These are phyloP conservation scores for Sphaerobolus stellatus DNA, from an alignment of 1,284 basidiomycete genomes.

Conservation along the genomic window DNA sequence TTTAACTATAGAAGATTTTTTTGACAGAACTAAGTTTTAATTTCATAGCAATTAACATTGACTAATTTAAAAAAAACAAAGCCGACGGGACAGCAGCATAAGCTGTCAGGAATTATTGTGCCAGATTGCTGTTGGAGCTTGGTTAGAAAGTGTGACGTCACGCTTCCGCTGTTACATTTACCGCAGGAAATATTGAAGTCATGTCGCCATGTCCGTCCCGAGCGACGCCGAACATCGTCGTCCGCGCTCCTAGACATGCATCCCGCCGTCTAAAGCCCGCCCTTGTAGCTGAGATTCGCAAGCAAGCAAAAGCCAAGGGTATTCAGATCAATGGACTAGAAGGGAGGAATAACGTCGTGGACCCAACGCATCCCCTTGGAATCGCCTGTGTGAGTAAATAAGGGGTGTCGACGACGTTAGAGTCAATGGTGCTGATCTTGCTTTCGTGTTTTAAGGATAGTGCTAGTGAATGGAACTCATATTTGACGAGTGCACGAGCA, in stretches of 20 bases:
- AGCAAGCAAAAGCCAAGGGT: conserved; percentile 47
- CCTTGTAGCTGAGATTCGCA: conserved; percentile 56
- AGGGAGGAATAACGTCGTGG: conserved; percentile 54
- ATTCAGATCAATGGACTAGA: conserved; percentile 52
- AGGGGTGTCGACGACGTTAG: neutral
- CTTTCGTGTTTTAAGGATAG: conserved; percentile 51
- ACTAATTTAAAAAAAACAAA: too few relatives aligned
- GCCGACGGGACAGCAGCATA: too few relatives aligned
- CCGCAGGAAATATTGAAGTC: too few relatives aligned
- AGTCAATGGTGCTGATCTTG: conserved; percentile 37
- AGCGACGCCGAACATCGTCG: conserved; percentile 15
- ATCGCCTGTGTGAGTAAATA: conserved; percentile 14
- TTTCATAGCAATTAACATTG: too few relatives aligned
- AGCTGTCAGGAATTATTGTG: too few relatives aligned
- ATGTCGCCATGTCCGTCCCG: conserved; percentile 9
- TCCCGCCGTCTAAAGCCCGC: conserved; percentile 67
- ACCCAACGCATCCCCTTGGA: conserved; percentile 37
- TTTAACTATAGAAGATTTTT: too few relatives aligned
- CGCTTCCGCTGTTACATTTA: too few relatives aligned
- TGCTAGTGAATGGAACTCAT: conserved; percentile 81
- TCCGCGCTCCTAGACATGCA: conserved; percentile 72
- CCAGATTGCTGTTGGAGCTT: too few relatives aligned
- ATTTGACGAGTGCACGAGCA: conserved; percentile 72
- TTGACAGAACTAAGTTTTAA: too few relatives aligned
- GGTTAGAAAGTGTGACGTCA: too few relatives aligned